Percentiles rank a stretch among this genome's conserved stretches.
phyloP scores from a whole-genome alignment of 2,329 filamentous ascomycete genomes.

The Xylaria arbuscula region DNA sequence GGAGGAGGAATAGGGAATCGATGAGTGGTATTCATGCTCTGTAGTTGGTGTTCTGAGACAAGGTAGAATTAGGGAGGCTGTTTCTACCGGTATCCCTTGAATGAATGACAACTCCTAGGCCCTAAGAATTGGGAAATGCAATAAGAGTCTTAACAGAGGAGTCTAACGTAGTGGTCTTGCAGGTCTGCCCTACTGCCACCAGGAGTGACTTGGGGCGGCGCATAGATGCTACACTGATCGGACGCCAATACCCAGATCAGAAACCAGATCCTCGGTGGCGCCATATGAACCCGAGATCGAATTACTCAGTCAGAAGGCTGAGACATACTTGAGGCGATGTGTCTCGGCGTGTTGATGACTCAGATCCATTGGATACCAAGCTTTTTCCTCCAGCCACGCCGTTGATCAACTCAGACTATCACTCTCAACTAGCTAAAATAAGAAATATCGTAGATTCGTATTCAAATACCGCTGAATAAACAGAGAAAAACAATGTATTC shows the following conservation, averaged over 20 bases:
- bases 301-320: slow-evolving; percentile 17
- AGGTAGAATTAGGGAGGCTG: slow-evolving; percentile 1
- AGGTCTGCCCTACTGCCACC: background rate
- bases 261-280: slow-evolving; percentile 24
- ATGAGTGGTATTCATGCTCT: background rate
- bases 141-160: background rate
- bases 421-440: background rate
- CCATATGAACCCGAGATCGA: slow-evolving; percentile 24
- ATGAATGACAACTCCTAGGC: background rate
- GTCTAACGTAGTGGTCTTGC: background rate
- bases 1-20: background rate
- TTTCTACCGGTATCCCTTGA: slow-evolving; percentile 1
- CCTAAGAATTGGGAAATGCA: background rate
- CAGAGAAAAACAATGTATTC: slow-evolving; percentile 2
- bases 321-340: slow-evolving; percentile 25
- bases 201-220: slow-evolving; percentile 14
- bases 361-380: slow-evolving; percentile 13
- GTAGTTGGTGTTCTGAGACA: slow-evolving; percentile 1
- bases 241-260: slow-evolving; percentile 24
- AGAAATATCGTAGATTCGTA: background rate
- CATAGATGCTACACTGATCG: background rate
- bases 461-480: background rate
- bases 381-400: slow-evolving; percentile 14
- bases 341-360: slow-evolving; percentile 5
- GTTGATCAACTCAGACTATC: background rate